Conservation (phyloP, 2,329 filamentous ascomycete genomes). For the Sclerotinia borealis region DNA sequence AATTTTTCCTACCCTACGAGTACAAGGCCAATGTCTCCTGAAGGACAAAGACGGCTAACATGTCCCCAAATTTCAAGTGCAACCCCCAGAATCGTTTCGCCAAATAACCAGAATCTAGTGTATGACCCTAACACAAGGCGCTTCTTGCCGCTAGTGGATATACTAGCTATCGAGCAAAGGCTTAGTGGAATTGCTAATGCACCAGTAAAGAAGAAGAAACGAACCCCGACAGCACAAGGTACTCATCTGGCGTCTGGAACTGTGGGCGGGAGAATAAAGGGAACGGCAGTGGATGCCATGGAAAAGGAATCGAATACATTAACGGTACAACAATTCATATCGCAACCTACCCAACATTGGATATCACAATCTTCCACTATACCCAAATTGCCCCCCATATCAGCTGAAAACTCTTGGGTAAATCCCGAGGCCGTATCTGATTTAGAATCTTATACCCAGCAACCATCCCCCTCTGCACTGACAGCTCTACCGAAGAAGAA, state of each 20-base stretch:
- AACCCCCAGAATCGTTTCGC: slow-evolving; percentile 25
- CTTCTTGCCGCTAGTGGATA: slow-evolving; percentile 47
- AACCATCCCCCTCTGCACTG: not conserved
- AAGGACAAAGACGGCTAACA: slow-evolving; percentile 30
- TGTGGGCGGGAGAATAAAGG: slow-evolving; percentile 45
- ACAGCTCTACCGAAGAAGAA: slow-evolving; percentile 17
- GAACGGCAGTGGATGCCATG: slow-evolving; percentile 39
- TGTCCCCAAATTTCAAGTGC: slow-evolving; percentile 27
- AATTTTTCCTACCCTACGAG: slow-evolving; percentile 50
- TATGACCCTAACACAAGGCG: slow-evolving; percentile 62
- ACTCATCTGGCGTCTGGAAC: slow-evolving; percentile 44
- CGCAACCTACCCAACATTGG: no score
- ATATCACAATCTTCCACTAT: not conserved
- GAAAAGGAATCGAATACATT: not conserved
- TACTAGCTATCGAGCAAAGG: slow-evolving; percentile 40
- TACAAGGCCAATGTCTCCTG: slow-evolving; percentile 29
- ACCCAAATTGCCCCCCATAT: slow-evolving; percentile 4
- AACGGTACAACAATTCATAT: slow-evolving; percentile 12
- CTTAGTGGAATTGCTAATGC: slow-evolving; percentile 32
- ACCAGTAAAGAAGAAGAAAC: slow-evolving; percentile 38
- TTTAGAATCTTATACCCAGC: not conserved
- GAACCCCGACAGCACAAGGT: slow-evolving; percentile 31
- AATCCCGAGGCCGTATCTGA: not conserved
- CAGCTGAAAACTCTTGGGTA: slow-evolving; percentile 1
- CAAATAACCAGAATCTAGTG: slow-evolving; percentile 44